Evolutionary conservation across 768 basidiomycete species (phyloP).

Genomic region (Rhizopogon vesiculosus): DNA sequence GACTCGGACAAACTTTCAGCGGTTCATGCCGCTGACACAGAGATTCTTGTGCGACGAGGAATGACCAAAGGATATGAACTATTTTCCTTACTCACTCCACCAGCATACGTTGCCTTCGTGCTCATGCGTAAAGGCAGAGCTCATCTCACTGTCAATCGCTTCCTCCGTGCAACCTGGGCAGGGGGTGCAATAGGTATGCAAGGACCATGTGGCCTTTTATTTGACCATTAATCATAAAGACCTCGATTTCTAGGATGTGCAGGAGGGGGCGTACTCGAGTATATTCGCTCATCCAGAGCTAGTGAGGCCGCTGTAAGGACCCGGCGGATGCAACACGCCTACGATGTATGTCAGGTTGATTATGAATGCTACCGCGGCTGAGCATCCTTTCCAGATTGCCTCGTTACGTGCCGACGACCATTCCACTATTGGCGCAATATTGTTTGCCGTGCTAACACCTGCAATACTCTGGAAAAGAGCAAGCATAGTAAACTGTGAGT

Average conservation of each 20-base stretch:
- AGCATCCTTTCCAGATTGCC: slow-evolving; percentile 37
- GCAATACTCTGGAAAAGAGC: slow-evolving; percentile 74
- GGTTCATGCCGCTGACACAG: slow-evolving; percentile 51
- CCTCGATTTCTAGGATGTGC: slow-evolving; percentile 26
- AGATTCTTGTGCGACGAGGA: slow-evolving; percentile 60
- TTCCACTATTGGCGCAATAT: slow-evolving; percentile 65
- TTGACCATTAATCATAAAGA: neutral
- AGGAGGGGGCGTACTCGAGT: slow-evolving; percentile 53
- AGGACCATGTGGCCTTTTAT: neutral
- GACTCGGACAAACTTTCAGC: slow-evolving; percentile 2
- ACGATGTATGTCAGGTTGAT: slow-evolving; percentile 45
- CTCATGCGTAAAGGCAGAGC: slow-evolving; percentile 50
- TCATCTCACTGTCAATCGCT: slow-evolving; percentile 53
- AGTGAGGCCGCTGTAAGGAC: slow-evolving; percentile 43
- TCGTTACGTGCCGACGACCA: slow-evolving; percentile 67
- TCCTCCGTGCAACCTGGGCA: slow-evolving; percentile 71
- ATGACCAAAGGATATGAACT: slow-evolving; percentile 67
- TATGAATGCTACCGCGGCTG: neutral
- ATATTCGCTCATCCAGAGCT: slow-evolving; percentile 53
- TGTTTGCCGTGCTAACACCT: slow-evolving; percentile 60
- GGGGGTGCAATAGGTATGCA: slow-evolving; percentile 56
- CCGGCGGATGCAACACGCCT: slow-evolving; percentile 46
- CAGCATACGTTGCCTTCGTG: slow-evolving; percentile 51
- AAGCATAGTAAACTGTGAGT: slow-evolving; percentile 52
- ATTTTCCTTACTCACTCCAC: slow-evolving; percentile 58